Evolutionary conservation across 768 basidiomycete species (phyloP).

Genomic region (Phanerochaete sordida): DNA sequence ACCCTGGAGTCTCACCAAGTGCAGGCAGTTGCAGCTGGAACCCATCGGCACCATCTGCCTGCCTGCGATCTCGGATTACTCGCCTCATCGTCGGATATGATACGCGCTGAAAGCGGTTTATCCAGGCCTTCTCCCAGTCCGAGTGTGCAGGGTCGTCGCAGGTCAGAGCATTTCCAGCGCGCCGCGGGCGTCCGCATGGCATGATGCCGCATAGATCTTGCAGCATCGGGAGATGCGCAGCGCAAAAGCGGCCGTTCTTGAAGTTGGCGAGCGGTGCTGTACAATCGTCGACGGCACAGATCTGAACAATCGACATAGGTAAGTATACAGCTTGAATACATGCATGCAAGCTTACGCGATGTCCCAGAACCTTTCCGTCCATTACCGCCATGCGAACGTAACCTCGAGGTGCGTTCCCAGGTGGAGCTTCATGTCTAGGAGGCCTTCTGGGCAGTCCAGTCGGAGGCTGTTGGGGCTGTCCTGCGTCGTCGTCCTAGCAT

Average conservation of each 20-base stretch:
- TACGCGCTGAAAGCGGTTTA: neutral
- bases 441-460: no score
- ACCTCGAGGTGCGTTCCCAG: neutral
- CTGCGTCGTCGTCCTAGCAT: neutral
- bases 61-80: constrained; percentile 1
- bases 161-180: neutral
- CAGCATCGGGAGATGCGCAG: neutral
- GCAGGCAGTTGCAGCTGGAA: neutral
- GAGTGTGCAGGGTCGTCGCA: neutral
- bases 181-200: neutral
- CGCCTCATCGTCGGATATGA: neutral
- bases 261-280: neutral
- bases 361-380: constrained; percentile 1
- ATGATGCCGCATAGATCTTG: constrained; percentile 3
- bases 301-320: neutral
- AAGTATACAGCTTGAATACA: neutral
- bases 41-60: neutral
- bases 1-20: neutral
- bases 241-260: constrained; percentile 6
- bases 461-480: neutral
- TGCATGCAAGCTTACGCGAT: neutral
- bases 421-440: neutral
- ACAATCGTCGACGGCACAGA: constrained; percentile 1
- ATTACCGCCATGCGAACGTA: constrained; percentile 5
- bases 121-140: neutral